Conservation (phyloP, 331 rosid genomes). For the Arachis monticola region DNA sequence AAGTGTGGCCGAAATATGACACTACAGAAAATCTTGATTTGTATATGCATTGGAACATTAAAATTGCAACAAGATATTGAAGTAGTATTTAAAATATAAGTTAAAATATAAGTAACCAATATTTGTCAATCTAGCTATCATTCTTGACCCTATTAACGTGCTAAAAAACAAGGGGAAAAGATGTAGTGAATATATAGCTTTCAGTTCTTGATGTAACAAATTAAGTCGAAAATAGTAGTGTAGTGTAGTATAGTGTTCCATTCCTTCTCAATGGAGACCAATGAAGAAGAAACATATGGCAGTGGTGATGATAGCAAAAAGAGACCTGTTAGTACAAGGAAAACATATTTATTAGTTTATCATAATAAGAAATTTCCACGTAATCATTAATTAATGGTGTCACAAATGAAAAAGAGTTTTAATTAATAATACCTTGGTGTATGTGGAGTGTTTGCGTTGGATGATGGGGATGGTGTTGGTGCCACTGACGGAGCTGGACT, state of each 20-base stretch:
- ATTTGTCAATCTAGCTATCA: slow-evolving; percentile 25
- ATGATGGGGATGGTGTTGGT: slow-evolving; percentile 28
- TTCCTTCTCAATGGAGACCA: slow-evolving; percentile 24
- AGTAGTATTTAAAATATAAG: background rate
- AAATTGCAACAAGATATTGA: slow-evolving; percentile 3
- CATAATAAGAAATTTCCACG: background rate
- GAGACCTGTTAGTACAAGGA: slow-evolving; percentile 46
- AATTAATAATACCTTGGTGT: slow-evolving; percentile 44
- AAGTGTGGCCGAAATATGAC: slow-evolving; percentile 23
- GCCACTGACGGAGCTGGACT: slow-evolving; percentile 27
- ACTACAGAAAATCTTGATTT: slow-evolving; percentile 10
- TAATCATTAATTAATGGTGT: background rate
- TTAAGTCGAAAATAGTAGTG: background rate
- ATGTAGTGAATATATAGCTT: background rate
- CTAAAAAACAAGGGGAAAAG: background rate
- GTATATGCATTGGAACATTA: slow-evolving; percentile 1
- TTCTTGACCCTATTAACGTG: slow-evolving; percentile 19
- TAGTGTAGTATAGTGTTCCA: background rate
- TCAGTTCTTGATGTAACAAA: slow-evolving; percentile 28
- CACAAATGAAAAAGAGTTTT: background rate
- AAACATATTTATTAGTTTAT: background rate
- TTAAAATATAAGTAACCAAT: background rate
- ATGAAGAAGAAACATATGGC: slow-evolving; percentile 39
- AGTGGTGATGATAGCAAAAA: slow-evolving; percentile 42
- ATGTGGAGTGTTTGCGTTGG: slow-evolving; percentile 44